A percentile compares a stretch with the other conserved stretches of the same genome.
Conservation (phyloP, 257 asterid species). For the Rhazya stricta region DNA sequence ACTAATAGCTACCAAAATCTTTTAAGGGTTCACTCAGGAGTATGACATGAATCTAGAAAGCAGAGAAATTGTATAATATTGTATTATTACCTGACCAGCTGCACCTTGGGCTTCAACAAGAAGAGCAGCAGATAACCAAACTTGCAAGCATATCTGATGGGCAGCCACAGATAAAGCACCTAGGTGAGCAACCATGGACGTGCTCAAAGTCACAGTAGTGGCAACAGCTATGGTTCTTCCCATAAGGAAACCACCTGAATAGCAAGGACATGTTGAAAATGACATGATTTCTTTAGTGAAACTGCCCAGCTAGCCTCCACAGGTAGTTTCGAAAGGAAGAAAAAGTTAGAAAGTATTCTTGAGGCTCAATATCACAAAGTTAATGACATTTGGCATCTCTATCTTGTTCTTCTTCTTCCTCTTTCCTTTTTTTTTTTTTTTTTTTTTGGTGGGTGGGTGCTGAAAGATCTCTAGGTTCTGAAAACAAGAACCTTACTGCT, state of each 20-base stretch:
- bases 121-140: conserved; percentile 46
- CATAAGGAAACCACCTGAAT: conserved; percentile 43
- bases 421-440: too few relatives aligned
- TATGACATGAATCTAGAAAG: background rate
- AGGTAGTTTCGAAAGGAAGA: background rate
- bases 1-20: background rate
- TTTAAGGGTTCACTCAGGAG: background rate
- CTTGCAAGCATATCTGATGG: conserved; percentile 50
- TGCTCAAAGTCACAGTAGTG: conserved; percentile 39
- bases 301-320: background rate
- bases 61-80: background rate
- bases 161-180: conserved; percentile 50
- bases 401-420: too few relatives aligned
- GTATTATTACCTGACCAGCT: conserved; percentile 32
- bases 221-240: conserved; percentile 48
- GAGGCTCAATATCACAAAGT: background rate
- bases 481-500: too few relatives aligned
- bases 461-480: too few relatives aligned
- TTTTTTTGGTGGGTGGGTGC: too few relatives aligned
- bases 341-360: background rate
- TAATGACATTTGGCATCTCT: too few relatives aligned
- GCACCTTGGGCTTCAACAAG: conserved; percentile 42
- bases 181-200: conserved; percentile 47
- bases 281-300: background rate
- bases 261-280: background rate